These are phyloP conservation scores for Tillandsia leiboldiana DNA, from an alignment of 176 grass and related monocot species.

Conservation along the genomic window DNA sequence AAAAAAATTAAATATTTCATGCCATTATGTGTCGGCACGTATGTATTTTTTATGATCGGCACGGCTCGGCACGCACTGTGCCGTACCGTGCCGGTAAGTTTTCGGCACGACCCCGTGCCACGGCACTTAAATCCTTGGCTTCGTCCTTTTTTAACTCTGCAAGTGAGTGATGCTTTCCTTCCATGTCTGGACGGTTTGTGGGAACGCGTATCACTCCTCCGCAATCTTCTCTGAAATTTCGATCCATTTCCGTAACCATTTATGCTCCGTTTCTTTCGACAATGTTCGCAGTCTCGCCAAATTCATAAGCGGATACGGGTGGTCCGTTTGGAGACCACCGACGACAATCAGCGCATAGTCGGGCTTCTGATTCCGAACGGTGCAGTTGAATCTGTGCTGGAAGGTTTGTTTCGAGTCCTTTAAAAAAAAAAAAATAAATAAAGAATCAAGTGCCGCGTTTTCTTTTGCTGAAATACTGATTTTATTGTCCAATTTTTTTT, in stretches of 20 bases:
- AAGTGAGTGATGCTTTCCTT: slow-evolving; percentile 1
- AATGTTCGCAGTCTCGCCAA: slow-evolving; percentile 41
- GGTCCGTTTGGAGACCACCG: slow-evolving; percentile 72
- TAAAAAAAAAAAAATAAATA: neutral
- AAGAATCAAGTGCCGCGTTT: no score
- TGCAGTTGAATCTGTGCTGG: slow-evolving; percentile 81
- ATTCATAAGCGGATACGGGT: slow-evolving; percentile 77
- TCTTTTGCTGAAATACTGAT: neutral
- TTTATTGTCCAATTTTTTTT: neutral
- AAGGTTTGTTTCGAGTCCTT: slow-evolving; percentile 41
- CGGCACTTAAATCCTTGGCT: no score
- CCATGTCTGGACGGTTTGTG: neutral
- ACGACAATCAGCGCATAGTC: slow-evolving; percentile 50
- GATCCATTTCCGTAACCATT: neutral
- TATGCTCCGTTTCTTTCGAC: slow-evolving; percentile 12
- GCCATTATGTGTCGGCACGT: no score
- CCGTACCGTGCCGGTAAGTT: no score
- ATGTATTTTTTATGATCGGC: no score
- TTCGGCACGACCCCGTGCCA: no score
- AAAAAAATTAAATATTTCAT: no score
- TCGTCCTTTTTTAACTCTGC: slow-evolving; percentile 5
- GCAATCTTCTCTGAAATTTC: neutral
- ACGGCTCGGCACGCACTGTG: no score
- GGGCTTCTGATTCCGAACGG: slow-evolving; percentile 82
- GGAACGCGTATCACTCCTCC: neutral